A percentile compares a stretch with the other conserved stretches of the same genome.
phyloP scores from a whole-genome alignment of 73 alveolate genomes.

The Stentor coeruleus region DNA sequence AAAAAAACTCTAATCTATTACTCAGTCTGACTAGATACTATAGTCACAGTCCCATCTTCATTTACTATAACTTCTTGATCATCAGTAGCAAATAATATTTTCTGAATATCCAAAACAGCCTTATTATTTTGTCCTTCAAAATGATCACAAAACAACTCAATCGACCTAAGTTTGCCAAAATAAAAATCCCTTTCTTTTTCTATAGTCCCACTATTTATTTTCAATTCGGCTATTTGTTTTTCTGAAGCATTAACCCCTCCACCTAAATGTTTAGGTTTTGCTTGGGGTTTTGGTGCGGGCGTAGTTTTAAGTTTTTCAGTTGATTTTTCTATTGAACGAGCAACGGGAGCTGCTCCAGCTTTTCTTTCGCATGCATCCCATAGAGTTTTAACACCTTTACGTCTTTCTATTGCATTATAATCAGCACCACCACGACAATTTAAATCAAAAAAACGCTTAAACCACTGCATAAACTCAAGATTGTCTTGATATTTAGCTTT shows the following conservation, averaged over 20 bases:
- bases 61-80: not conserved
- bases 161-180: constrained; percentile 80
- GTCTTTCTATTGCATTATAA: constrained; percentile 81
- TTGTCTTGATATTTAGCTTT: constrained; percentile 90
- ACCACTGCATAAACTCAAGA: constrained; percentile 90
- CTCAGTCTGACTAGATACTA: too few relatives aligned
- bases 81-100: constrained; percentile 17
- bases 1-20: too few relatives aligned
- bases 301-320: not conserved
- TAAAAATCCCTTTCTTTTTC: constrained; percentile 90
- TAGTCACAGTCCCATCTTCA: constrained; percentile 22
- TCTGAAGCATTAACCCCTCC: too few relatives aligned
- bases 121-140: not conserved
- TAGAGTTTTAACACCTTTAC: constrained; percentile 57
- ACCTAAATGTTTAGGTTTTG: too few relatives aligned
- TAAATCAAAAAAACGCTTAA: constrained; percentile 73
- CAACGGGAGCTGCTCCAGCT: not conserved
- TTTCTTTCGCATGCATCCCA: constrained; percentile 18
- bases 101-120: not conserved
- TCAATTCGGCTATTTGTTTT: constrained; percentile 50
- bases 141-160: constrained; percentile 56
- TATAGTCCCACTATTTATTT: constrained; percentile 59
- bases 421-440: constrained; percentile 59
- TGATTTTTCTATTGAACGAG: not conserved
- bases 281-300: constrained; percentile 7